Percentiles rank a stretch among this genome's conserved stretches.
These are phyloP conservation scores for Acacia confusa DNA, from an alignment of 306 rosid species.

Conservation along the genomic window DNA sequence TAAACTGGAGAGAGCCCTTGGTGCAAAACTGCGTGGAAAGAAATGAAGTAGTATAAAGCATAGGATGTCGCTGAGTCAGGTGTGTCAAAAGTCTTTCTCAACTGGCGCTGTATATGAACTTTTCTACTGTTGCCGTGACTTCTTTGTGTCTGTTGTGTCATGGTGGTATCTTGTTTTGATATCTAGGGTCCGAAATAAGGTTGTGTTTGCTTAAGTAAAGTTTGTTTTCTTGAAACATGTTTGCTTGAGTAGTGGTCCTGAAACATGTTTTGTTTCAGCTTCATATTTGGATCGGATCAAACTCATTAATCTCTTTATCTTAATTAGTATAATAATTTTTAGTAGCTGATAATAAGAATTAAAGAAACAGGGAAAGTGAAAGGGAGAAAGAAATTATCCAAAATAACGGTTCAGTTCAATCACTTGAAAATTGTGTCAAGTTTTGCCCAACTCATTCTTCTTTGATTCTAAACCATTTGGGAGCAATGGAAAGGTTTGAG, in stretches of 20 bases:
- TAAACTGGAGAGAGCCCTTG: constrained; percentile 73
- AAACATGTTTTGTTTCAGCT: not conserved
- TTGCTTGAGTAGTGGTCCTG: not conserved
- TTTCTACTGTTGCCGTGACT: not conserved
- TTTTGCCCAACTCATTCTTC: not conserved
- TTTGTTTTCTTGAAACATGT: constrained; percentile 1
- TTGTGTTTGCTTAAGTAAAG: not conserved
- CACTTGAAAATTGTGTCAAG: not conserved
- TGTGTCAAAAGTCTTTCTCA: not conserved
- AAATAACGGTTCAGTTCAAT: not conserved
- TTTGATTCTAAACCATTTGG: not conserved
- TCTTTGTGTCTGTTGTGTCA: not conserved
- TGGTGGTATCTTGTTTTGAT: not conserved
- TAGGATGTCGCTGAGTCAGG: not conserved
- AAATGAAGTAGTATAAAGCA: constrained; percentile 30
- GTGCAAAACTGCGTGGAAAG: constrained; percentile 64
- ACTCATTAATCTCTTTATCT: too few relatives aligned
- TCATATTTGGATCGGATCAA: not conserved
- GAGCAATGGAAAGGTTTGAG: not conserved
- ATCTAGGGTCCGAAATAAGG: not conserved
- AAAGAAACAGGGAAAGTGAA: not conserved
- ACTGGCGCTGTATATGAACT: constrained; percentile 15
- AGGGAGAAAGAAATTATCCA: not conserved
- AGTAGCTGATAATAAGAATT: too few relatives aligned
- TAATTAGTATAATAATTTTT: too few relatives aligned